Conservation (phyloP, 257 asterid genomes). For the Hygrophila difformis region DNA sequence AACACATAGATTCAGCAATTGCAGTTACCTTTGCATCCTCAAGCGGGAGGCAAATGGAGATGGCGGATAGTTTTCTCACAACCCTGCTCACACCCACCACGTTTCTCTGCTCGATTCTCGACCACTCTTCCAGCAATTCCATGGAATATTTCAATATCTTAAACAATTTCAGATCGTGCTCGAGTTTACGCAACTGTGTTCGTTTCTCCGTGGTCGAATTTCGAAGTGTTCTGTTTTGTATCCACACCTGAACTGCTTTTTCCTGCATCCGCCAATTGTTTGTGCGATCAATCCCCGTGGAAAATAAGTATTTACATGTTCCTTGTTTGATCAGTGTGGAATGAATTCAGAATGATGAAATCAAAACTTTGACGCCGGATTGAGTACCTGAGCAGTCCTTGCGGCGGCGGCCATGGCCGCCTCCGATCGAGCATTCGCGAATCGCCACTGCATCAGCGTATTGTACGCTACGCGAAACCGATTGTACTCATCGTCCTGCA, state of each 20-base stretch:
- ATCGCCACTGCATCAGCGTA: conserved; percentile 74
- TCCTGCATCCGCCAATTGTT: conserved; percentile 46
- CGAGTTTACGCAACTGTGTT: conserved; percentile 29
- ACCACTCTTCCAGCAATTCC: conserved; percentile 52
- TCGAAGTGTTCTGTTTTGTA: too few relatives aligned
- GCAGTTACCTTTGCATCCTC: background rate
- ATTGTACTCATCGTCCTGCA: conserved; percentile 64
- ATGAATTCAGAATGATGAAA: too few relatives aligned
- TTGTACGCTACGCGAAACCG: conserved; percentile 47
- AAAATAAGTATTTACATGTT: too few relatives aligned
- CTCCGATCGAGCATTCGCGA: conserved; percentile 61
- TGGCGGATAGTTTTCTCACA: conserved; percentile 1
- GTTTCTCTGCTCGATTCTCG: background rate
- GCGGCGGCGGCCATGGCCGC: conserved; percentile 36
- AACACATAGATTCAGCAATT: too few relatives aligned
- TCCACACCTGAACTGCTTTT: conserved; percentile 23
- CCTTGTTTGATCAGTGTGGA: too few relatives aligned
- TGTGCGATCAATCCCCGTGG: too few relatives aligned
- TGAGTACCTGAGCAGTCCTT: conserved; percentile 41
- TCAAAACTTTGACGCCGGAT: too few relatives aligned
- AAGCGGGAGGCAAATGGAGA: background rate
- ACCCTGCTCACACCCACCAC: background rate
- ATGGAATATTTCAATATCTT: conserved; percentile 33
- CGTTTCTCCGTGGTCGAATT: conserved; percentile 29
- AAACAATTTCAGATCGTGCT: conserved; percentile 32